Percentiles rank a stretch among this genome's conserved stretches.
Evolutionary conservation across 2,329 filamentous ascomycete species (phyloP).

Genomic region (Sclerotinia borealis): DNA sequence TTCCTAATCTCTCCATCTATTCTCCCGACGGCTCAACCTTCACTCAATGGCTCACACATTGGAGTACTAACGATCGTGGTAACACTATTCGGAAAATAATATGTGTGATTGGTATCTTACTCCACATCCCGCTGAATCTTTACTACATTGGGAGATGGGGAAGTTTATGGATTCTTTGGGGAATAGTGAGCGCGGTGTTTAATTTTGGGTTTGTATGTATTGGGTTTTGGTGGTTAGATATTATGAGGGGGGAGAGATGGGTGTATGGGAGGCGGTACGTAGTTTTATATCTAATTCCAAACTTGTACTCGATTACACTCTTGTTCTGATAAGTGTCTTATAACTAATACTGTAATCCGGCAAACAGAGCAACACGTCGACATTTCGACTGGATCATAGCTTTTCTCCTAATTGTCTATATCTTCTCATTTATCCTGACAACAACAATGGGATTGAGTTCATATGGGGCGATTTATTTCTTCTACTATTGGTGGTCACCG

Average conservation of each 20-base stretch:
- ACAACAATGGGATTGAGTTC: not conserved
- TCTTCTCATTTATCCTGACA: not conserved
- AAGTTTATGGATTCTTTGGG: not conserved
- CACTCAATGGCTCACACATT: not conserved
- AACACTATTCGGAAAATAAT: not conserved
- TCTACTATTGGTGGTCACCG: not conserved
- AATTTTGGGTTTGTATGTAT: not conserved
- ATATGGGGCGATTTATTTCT: not conserved
- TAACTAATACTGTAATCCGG: not conserved
- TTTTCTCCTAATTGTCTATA: not conserved
- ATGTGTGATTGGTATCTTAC: not conserved
- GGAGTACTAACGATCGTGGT: not conserved
- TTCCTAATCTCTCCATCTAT: not conserved
- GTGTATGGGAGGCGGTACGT: not conserved
- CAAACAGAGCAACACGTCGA: not conserved
- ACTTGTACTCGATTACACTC: not conserved
- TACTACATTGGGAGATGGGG: not conserved
- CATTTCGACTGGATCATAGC: not conserved
- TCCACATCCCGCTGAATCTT: not conserved
- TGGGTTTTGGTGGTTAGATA: not conserved
- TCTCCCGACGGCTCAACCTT: not conserved
- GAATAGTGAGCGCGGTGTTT: not conserved
- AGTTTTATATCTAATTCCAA: not conserved
- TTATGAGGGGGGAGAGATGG: not conserved
- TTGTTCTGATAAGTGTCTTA: not conserved